Evolutionary conservation across 1,284 basidiomycete genomes (phyloP), one percentile per base, ranked within the genome.

Genomic region (Melanopsichium pennsylvanicum): DNA sequence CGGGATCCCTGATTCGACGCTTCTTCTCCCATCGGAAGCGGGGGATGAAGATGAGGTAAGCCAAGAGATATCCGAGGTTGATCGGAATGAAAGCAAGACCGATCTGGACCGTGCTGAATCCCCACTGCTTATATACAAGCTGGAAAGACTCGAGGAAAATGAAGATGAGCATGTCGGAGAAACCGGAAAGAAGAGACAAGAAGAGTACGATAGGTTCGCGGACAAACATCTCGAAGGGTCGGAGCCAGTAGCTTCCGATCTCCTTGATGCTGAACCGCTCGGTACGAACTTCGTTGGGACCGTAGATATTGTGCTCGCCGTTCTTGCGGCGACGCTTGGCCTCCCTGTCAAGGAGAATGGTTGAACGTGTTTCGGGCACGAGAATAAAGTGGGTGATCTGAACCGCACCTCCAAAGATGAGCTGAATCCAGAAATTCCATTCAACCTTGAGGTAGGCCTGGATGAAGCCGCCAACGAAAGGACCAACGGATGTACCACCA

Each of bases 181-280:
- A 84, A 40, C 83, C 83, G 18, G 80, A 82, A 10, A 84, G 72
- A 12, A 83, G 76, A 23, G 82, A 83, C 10, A 82, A 73, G 54
- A 61, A 82, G 8, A 83, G 75, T 13, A 84, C 82, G 68, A 84
- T 84, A 0, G 83, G 83, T 55, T 84, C 83, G 7, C 72, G 70
- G 9, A 70, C 60, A 34, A 81, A 76, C 79, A 82, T 80, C 56
- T 78, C 61, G 62, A 82, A 82, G 8, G 83, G 82, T 27, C 82
- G 68, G 0, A 67, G 35, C 82, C 81, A 82, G 39, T 78, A 81
- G 5, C 40, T 62, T 13, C 80, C 21, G 46, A 84, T 75, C 44
- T 82, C 81, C 44, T 76, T 74, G 1, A 72, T n/a, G 23, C 75
- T 73, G 50, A 83, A 81, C 2, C 81, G 74, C 37, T 82, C 73